phyloP scores from a whole-genome alignment of 345 rosid species.

The Sisymbrium altissimum region DNA sequence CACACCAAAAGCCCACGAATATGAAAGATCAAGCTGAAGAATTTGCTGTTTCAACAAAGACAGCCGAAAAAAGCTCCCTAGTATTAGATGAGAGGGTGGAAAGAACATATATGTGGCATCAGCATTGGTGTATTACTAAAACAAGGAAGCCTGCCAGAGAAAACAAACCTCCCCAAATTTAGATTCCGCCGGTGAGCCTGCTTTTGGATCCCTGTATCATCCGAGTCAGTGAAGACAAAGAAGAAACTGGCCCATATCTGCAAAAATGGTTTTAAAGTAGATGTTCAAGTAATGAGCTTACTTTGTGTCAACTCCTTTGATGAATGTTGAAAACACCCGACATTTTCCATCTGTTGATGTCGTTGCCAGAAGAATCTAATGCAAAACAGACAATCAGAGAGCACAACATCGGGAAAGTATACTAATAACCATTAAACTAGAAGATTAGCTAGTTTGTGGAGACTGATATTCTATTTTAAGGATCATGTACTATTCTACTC shows the following conservation, averaged over 20 bases:
- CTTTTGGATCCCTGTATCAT: slow-evolving; percentile 64
- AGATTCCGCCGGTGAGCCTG: slow-evolving; percentile 61
- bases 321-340: slow-evolving; percentile 90
- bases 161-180: slow-evolving; percentile 93
- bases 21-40: slow-evolving; percentile 96
- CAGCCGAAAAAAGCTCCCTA: slow-evolving; percentile 22
- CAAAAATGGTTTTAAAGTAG: background rate
- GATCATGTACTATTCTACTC: slow-evolving; percentile 7
- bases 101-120: background rate
- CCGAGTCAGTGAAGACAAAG: slow-evolving; percentile 21
- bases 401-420: background rate
- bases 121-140: background rate
- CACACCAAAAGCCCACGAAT: slow-evolving; percentile 99
- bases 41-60: slow-evolving; percentile 63
- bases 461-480: background rate
- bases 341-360: slow-evolving; percentile 99
- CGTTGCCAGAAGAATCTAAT: slow-evolving; percentile 87
- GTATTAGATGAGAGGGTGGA: background rate
- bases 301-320: slow-evolving; percentile 97
- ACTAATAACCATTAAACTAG: background rate
- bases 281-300: slow-evolving; percentile 28
- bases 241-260: slow-evolving; percentile 14
- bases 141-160: background rate
- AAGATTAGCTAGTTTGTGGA: background rate
- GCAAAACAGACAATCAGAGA: slow-evolving; percentile 18